phyloP scores from a whole-genome alignment of 768 basidiomycete genomes.

The Phaeotremella fagi region DNA sequence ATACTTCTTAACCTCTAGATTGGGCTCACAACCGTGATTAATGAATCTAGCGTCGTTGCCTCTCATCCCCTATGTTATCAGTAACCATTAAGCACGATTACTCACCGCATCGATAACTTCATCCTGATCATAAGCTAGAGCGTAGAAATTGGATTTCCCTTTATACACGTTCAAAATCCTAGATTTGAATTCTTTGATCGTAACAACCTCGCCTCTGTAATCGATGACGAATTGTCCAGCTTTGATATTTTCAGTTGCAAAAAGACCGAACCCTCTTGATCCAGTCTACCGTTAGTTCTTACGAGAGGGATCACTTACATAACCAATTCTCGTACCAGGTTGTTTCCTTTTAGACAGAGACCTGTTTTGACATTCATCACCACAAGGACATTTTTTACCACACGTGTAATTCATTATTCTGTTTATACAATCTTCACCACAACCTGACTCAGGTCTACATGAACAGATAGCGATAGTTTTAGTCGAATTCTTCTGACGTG shows the following conservation, averaged over 20 bases:
- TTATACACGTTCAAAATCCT: constrained; percentile 41
- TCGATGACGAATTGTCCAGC: constrained; percentile 49
- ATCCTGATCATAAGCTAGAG: constrained; percentile 49
- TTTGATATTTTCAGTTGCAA: constrained; percentile 39
- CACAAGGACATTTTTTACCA: constrained; percentile 47
- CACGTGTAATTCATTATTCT: constrained; percentile 50
- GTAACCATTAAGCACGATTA: neutral
- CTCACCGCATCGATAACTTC: constrained; percentile 50
- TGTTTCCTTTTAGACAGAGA: constrained; percentile 36
- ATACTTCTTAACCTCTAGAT: constrained; percentile 48
- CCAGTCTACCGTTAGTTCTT: constrained; percentile 38
- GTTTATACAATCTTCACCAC: constrained; percentile 48
- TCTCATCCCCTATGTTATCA: constrained; percentile 35
- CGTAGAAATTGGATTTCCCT: constrained; percentile 47
- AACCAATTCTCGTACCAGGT: constrained; percentile 40
- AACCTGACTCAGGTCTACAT: constrained; percentile 39
- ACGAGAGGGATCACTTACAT: constrained; percentile 23
- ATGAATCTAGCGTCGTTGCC: constrained; percentile 51
- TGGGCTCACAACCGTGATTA: constrained; percentile 50
- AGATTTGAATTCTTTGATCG: constrained; percentile 44
- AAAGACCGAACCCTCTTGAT: constrained; percentile 47
- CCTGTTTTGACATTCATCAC: constrained; percentile 45
- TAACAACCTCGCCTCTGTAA: constrained; percentile 49
- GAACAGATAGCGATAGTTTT: constrained; percentile 38
- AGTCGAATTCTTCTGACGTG: constrained; percentile 14